phyloP scores from a whole-genome alignment of 331 rosid genomes.

The Pyracantha coccinea region DNA sequence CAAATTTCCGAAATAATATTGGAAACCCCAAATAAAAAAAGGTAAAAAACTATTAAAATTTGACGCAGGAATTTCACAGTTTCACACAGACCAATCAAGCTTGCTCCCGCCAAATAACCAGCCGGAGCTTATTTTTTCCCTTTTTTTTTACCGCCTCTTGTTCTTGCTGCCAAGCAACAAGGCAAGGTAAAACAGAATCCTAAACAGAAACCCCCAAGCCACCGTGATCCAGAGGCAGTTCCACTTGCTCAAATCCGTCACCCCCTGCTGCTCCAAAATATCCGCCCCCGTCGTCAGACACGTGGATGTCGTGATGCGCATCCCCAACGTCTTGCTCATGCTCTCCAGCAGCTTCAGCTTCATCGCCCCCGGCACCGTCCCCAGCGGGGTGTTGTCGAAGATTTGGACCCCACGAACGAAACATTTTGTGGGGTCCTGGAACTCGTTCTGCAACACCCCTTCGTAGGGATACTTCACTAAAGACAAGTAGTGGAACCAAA shows the following conservation, averaged over 20 bases:
- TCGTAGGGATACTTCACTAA: conserved; percentile 86
- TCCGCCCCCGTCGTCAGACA: conserved; percentile 84
- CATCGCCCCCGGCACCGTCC: conserved; percentile 25
- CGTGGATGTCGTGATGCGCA: conserved; percentile 48
- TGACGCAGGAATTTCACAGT: not conserved
- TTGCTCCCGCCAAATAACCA: not conserved
- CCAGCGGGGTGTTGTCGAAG: conserved; percentile 66
- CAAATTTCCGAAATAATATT: not conserved
- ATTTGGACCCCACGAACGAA: conserved; percentile 83
- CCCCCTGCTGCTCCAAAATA: conserved; percentile 56
- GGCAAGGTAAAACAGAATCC: conserved; percentile 66
- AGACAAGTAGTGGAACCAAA: conserved; percentile 88
- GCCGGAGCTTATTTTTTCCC: not conserved
- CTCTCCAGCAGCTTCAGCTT: conserved; percentile 56
- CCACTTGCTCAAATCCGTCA: conserved; percentile 78
- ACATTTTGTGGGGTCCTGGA: conserved; percentile 44
- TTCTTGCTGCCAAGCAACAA: conserved; percentile 84
- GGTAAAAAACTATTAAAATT: not conserved
- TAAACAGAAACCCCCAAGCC: conserved; percentile 91
- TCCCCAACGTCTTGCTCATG: conserved; percentile 62
- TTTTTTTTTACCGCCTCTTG: conserved; percentile 47
- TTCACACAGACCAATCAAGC: not conserved
- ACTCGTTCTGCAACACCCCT: conserved; percentile 78
- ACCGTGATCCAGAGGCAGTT: conserved; percentile 71
- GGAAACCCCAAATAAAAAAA: not conserved